phyloP scores from a whole-genome alignment of 228 moss, liverwort and hornwort species.

The Sphagnum magellanicum region DNA sequence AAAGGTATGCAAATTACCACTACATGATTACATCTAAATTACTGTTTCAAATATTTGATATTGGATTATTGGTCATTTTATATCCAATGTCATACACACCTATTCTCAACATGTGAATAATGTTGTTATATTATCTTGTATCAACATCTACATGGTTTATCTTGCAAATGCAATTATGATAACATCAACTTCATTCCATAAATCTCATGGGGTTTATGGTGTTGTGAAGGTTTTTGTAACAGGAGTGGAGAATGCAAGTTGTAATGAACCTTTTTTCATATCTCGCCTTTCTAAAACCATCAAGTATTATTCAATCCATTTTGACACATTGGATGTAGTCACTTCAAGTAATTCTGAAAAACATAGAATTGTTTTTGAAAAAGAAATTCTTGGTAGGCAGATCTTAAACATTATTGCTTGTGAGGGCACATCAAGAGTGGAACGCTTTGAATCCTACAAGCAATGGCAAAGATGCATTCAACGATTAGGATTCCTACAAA shows the following conservation, averaged over 20 bases:
- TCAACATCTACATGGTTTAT: too few relatives aligned
- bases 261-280: slow-evolving; percentile 86
- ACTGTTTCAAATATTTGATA: too few relatives aligned
- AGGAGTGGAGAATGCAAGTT: slow-evolving; percentile 62
- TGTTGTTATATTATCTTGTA: too few relatives aligned
- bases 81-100: too few relatives aligned
- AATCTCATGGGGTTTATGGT: too few relatives aligned
- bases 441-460: slow-evolving; percentile 60
- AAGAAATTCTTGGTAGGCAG: slow-evolving; percentile 54
- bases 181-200: not conserved
- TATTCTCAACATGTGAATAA: too few relatives aligned
- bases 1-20: slow-evolving; percentile 16
- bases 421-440: slow-evolving; percentile 79
- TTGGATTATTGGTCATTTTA: too few relatives aligned
- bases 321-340: slow-evolving; percentile 49
- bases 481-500: slow-evolving; percentile 80
- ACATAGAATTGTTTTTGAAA: slow-evolving; percentile 43
- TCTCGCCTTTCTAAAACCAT: slow-evolving; percentile 68
- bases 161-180: too few relatives aligned
- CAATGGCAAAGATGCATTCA: slow-evolving; percentile 80
- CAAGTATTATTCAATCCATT: slow-evolving; percentile 30
- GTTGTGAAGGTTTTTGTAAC: slow-evolving; percentile 44
- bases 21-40: too few relatives aligned
- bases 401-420: slow-evolving; percentile 80
- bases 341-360: slow-evolving; percentile 36